A percentile compares a stretch with the other conserved stretches of the same genome.
phyloP scores from a whole-genome alignment of 208 protist species.

The Phytomonas sp. region DNA sequence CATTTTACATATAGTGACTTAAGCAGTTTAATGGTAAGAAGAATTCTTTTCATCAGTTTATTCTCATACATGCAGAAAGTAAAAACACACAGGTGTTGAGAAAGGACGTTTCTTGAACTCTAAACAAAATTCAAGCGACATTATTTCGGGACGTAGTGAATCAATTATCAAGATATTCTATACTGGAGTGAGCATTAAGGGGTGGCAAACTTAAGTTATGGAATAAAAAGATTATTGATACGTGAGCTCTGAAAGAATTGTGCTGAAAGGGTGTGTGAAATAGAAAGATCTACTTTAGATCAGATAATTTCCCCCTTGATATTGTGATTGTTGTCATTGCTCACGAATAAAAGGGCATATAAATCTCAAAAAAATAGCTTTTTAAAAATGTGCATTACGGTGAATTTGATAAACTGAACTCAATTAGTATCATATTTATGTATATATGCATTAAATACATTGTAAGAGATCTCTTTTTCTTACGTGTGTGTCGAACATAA shows the following conservation, averaged over 20 bases:
- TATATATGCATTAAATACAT: neutral
- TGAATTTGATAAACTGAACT: neutral
- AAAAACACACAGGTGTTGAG: neutral
- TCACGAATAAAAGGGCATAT: neutral
- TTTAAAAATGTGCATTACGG: neutral
- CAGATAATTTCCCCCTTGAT: neutral
- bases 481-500: neutral
- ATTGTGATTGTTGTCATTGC: neutral
- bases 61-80: constrained; percentile 8
- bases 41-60: neutral
- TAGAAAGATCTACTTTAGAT: neutral
- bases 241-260: neutral
- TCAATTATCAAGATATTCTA: neutral
- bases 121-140: neutral
- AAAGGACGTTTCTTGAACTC: neutral
- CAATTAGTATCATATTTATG: neutral
- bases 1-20: neutral
- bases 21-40: constrained; percentile 6
- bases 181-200: neutral
- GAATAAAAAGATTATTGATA: neutral
- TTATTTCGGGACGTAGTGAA: neutral
- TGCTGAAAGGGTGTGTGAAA: neutral
- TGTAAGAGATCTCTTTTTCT: neutral
- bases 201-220: neutral
- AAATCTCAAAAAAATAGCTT: neutral